Base-by-base conservation (phyloP, 2,329 filamentous ascomycete genomes). In the Bipolaris oryzae region DNA sequence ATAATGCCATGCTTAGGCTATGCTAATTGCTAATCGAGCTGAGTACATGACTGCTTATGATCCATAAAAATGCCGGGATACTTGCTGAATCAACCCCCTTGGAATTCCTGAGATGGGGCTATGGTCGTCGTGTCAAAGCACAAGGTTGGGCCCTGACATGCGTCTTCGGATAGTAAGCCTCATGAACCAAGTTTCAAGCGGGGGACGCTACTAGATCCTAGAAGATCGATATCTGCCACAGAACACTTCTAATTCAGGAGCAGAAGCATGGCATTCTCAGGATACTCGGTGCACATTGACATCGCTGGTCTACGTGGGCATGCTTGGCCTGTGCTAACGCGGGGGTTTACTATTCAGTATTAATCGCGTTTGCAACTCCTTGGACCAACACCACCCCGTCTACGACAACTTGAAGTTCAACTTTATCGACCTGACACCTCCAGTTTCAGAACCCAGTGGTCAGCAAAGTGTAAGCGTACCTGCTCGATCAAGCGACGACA, bases 271-370 rank as follows among this genome's bases (percentile, higher is more conserved):
- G 43, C 7, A 34, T 46, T 33, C 31, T 34, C n/a, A 9, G 18
- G 34, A 46, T 46, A 35, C 11, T n/a, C 21, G 11, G 28, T 31
- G 43, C 15, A 13, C 43, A 35, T 34, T 20, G 20, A n/a, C 33
- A 23, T 37, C 45, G 21, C 15, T 38, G 9, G 45, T 16, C 10
- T 21, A 37, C 16, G 31, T 56, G 42, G 16, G 5, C 10, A n/a
- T 10, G 3, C 20, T 31, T 37, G 38, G 37, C 15, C 11, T 23
- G 7, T 23, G 41, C 53, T 34, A 43, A 42, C 20, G 16, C 53
- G 42, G 49, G 28, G 39, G 20, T 42, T 56, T 31, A 21, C 18
- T 15, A 28, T 47, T 43, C 16, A 47, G 43, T 42, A 31, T 13
- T 4, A 56, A 53, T 47, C 42, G 35, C 25, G 11, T 15, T 31